Base-by-base conservation (phyloP, 495 filamentous ascomycete species). In the Podospora sp. region DNA sequence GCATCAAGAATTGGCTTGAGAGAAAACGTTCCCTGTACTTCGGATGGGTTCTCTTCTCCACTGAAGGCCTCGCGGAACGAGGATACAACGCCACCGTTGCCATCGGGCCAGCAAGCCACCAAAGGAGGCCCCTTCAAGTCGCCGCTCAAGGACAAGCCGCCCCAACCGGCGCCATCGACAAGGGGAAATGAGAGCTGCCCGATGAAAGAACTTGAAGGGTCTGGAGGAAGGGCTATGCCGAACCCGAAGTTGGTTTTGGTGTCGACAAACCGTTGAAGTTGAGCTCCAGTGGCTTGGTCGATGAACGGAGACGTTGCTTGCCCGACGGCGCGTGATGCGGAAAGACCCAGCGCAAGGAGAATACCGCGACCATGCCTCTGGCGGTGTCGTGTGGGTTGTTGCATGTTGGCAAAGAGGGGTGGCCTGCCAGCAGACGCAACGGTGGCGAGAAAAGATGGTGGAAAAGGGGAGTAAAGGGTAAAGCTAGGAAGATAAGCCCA, bases 261-360 rank as follows among this genome's bases (percentile, higher is more conserved):
- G 33, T 71, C 75, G 61, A 74, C 69, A 69, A 77, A 77, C 24
- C 71, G 71, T 63, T 77, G 71, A 40, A 77, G 69, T 4, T 69
- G 51, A 29, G 75, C 72, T 0, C 71, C 72, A 0, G 72, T 77
- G 21, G 50, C 52, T 11, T 66, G 66, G 58, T 78, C 76, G 18
- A 53, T 66, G 62, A 74, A 76, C 24, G 72, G 26, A 33, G 70
- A 49, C 59, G 72, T 63, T 26, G 65, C 22, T 40, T 74, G n/a
- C 56, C 67, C 66, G 63, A 65, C 50, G 8, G 65, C 59, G 9
- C 46, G 66, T n/a, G 36, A 52, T 2, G 61, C 21, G 50, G 51
- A 21, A 27, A 64, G 50, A 36, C 36, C 21, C 22, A 63, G 24
- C 25, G 29, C 33, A 8, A 68, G 55, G 33, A 65, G 53, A 22